Evolutionary conservation across 1,284 basidiomycete species (phyloP).

Genomic region (Exobasidium cylindrosporum): DNA sequence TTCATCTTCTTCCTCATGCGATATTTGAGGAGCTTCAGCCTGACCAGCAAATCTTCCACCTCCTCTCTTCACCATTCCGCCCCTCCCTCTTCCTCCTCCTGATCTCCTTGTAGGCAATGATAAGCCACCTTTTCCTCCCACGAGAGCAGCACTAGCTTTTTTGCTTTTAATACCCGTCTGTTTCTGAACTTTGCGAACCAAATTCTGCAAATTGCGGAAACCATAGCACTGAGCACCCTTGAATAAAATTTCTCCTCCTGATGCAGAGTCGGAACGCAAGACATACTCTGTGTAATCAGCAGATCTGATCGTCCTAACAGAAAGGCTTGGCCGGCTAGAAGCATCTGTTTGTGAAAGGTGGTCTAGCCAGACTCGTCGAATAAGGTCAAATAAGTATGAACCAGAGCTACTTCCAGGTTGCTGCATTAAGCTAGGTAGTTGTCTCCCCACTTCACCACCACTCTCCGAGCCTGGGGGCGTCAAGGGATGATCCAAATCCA

Average conservation of each 20-base stretch:
- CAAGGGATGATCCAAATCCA: conserved; percentile 58
- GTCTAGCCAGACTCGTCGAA: conserved; percentile 39
- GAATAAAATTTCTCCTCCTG: conserved; percentile 67
- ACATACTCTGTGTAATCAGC: conserved; percentile 68
- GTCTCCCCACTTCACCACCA: neutral
- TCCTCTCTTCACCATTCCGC: conserved; percentile 54
- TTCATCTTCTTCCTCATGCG: conserved; percentile 44
- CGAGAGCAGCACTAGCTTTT: conserved; percentile 24
- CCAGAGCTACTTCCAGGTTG: conserved; percentile 88
- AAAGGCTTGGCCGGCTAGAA: conserved; percentile 26
- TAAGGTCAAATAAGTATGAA: conserved; percentile 72
- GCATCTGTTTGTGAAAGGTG: conserved; percentile 21
- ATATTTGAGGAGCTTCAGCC: conserved; percentile 50
- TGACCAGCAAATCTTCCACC: conserved; percentile 51
- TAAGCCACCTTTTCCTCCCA: neutral
- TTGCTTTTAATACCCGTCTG: conserved; percentile 61
- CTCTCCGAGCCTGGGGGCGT: neutral
- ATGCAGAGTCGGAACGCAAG: conserved; percentile 20
- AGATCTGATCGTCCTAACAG: conserved; percentile 41
- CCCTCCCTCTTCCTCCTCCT: conserved; percentile 28
- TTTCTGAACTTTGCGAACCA: conserved; percentile 73
- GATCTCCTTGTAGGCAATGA: neutral
- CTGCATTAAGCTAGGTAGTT: conserved; percentile 69
- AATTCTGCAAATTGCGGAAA: conserved; percentile 94
- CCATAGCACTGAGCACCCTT: conserved; percentile 93